Evolutionary conservation across 2,329 filamentous ascomycete species (phyloP).

Genomic region (Capronia americana): DNA sequence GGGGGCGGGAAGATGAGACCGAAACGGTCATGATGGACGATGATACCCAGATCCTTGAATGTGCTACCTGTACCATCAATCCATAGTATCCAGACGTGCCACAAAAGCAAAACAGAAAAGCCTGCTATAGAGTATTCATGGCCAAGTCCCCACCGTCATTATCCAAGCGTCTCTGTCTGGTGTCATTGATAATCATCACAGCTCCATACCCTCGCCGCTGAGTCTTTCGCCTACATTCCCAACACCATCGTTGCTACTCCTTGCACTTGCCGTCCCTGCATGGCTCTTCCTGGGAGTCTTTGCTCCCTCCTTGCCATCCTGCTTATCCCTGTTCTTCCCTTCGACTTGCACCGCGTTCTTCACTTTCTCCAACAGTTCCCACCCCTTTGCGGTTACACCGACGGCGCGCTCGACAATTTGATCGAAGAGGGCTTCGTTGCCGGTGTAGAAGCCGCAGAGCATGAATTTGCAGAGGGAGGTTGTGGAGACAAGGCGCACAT

Average conservation of each 20-base stretch:
- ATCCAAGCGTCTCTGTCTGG: not conserved
- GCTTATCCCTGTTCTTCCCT: conserved; percentile 50
- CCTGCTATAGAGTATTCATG: not conserved
- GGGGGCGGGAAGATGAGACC: not conserved
- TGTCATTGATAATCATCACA: conserved; percentile 6
- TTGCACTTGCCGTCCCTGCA: conserved; percentile 17
- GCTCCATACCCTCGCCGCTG: conserved; percentile 25
- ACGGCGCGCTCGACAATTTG: conserved; percentile 60
- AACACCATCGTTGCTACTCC: conserved; percentile 26
- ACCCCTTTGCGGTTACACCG: conserved; percentile 50
- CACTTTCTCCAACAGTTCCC: conserved; percentile 54
- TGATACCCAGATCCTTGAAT: not conserved
- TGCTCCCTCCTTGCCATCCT: conserved; percentile 17
- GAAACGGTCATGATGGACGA: not conserved
- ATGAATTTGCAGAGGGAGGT: conserved; percentile 58
- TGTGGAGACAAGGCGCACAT: conserved; percentile 57
- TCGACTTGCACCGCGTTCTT: conserved; percentile 57
- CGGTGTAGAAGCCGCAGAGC: conserved; percentile 45
- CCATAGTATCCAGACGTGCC: not conserved
- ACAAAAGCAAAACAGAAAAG: not conserved
- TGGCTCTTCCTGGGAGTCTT: conserved; percentile 18
- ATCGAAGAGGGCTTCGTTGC: conserved; percentile 58
- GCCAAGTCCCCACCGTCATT: not conserved
- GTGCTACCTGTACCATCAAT: not conserved
- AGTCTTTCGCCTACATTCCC: conserved; percentile 8